Conservation (phyloP, 768 basidiomycete genomes). For the Dacryopinax spathularia region DNA sequence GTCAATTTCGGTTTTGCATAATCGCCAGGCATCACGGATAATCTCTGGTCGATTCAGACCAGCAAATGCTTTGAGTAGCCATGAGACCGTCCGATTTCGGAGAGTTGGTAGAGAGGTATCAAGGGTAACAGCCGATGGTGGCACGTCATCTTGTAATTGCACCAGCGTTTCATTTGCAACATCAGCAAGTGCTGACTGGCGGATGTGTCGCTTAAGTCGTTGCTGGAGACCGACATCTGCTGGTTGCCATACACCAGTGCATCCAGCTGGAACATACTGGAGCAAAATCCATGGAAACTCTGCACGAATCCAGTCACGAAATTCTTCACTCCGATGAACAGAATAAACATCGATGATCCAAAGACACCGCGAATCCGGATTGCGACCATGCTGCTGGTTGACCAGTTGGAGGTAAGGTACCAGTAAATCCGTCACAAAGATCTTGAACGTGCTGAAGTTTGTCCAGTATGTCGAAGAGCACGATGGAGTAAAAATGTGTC, state of each 20-base stretch:
- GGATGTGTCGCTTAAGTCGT: slow-evolving; percentile 19
- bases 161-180: not conserved
- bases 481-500: not conserved
- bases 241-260: slow-evolving; percentile 18
- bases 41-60: not conserved
- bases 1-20: not conserved
- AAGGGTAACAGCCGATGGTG: not conserved
- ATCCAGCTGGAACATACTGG: slow-evolving; percentile 20
- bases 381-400: not conserved
- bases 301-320: slow-evolving; percentile 12
- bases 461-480: not conserved
- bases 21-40: not conserved
- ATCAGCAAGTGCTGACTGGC: slow-evolving; percentile 9
- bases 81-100: not conserved
- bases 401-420: not conserved
- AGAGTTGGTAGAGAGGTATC: not conserved
- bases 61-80: not conserved
- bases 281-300: slow-evolving; percentile 17
- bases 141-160: not conserved
- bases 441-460: not conserved
- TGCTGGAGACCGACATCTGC: slow-evolving; percentile 22
- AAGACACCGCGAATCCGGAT: slow-evolving; percentile 9
- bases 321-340: slow-evolving; percentile 19
- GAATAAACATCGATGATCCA: slow-evolving; percentile 21
- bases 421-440: not conserved